Percentiles rank a stretch among this genome's conserved stretches.
phyloP scores from a whole-genome alignment of 1,139 yeast species.

The Kurtzmaniella quercitrusa region DNA sequence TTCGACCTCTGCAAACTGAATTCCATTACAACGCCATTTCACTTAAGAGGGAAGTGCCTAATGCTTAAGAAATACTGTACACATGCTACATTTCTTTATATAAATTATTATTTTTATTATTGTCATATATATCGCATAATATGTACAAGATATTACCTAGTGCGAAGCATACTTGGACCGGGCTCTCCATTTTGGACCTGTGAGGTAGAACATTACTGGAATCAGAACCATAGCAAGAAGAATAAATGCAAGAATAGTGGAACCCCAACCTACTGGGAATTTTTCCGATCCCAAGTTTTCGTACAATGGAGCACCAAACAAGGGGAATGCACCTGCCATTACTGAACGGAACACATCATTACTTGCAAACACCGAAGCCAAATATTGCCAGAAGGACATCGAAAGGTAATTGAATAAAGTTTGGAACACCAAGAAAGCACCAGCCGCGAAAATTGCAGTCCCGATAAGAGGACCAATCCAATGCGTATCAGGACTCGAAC shows the following conservation, averaged over 20 bases:
- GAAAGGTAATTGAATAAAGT: conserved; percentile 21
- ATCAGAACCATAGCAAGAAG: conserved; percentile 38
- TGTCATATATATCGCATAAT: neutral
- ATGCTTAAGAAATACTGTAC: neutral
- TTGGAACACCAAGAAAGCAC: conserved; percentile 35
- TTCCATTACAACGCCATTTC: neutral
- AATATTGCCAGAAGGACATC: conserved; percentile 31
- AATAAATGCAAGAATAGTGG: conserved; percentile 43
- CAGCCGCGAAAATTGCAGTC: conserved; percentile 31
- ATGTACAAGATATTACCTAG: neutral
- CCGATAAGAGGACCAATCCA: conserved; percentile 46
- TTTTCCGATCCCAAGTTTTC: conserved; percentile 37
- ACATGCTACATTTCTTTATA: neutral
- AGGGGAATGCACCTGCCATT: conserved; percentile 60
- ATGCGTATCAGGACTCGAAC: conserved; percentile 32
- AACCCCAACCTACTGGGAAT: conserved; percentile 57
- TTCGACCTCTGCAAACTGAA: neutral
- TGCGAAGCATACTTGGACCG: conserved; percentile 30
- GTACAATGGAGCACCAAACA: conserved; percentile 53
- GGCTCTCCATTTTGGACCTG: conserved; percentile 48
- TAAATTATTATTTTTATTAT: neutral
- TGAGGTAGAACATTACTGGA: conserved; percentile 43
- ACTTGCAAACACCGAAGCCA: conserved; percentile 60
- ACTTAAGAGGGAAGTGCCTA: neutral
- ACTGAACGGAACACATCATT: conserved; percentile 49